Evolutionary conservation across 2,329 filamentous ascomycete genomes (phyloP).

Genomic region (Botrytis tulipae): DNA sequence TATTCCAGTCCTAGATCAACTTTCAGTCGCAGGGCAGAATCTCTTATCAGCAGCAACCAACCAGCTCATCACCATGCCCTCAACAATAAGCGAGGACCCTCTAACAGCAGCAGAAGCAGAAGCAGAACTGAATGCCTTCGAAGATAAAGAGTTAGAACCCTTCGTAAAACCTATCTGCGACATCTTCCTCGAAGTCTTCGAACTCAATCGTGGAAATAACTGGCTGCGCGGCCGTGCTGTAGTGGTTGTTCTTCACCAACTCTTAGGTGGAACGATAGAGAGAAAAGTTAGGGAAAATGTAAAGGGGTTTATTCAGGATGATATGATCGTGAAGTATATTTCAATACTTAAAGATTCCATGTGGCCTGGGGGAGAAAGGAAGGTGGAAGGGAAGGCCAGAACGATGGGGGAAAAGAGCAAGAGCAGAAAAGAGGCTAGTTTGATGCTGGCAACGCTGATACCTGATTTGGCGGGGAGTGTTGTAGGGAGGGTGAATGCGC

Average conservation of each 20-base stretch:
- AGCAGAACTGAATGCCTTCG: constrained; percentile 89
- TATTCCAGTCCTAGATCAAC: constrained; percentile 90
- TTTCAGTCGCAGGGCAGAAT: constrained; percentile 89
- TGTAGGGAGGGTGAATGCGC: constrained; percentile 87
- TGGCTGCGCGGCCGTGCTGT: constrained; percentile 95
- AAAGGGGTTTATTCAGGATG: constrained; percentile 70
- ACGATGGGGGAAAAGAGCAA: constrained; percentile 72
- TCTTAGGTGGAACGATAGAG: constrained; percentile 94
- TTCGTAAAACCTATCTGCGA: constrained; percentile 99
- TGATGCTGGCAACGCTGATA: constrained; percentile 85
- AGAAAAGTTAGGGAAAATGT: constrained; percentile 88
- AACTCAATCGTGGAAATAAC: constrained; percentile 91
- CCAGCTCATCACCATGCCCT: constrained; percentile 57
- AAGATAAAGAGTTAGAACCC: constrained; percentile 83
- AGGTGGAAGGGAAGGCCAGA: constrained; percentile 52
- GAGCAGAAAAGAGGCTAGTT: constrained; percentile 80
- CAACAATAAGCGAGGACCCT: constrained; percentile 51
- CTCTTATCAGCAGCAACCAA: constrained; percentile 74
- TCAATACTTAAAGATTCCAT: constrained; percentile 69
- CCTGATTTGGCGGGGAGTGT: constrained; percentile 92
- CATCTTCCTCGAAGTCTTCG: constrained; percentile 93
- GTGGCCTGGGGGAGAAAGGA: constrained; percentile 71
- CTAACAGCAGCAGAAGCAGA: constrained; percentile 72
- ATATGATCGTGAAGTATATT: constrained; percentile 74
- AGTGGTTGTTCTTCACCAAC: constrained; percentile 92